Conservation (phyloP, 2,329 filamentous ascomycete species). For the Fusarium sp. region DNA sequence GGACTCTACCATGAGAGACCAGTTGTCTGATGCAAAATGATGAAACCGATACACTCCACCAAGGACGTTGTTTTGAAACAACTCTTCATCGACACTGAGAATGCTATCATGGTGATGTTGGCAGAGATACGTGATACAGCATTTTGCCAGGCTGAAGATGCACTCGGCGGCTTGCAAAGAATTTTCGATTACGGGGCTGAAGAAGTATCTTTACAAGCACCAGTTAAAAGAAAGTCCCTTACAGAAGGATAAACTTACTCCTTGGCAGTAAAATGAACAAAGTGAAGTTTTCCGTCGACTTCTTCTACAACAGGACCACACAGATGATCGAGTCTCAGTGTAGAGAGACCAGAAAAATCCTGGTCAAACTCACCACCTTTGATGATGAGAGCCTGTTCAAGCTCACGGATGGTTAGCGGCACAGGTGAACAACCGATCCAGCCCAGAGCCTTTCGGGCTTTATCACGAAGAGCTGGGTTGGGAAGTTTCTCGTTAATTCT, state of each 20-base stretch:
- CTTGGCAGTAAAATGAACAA: conserved; percentile 51
- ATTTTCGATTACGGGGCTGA: background rate
- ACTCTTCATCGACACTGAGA: background rate
- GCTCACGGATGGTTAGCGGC: conserved; percentile 29
- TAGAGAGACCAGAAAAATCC: background rate
- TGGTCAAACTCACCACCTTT: background rate
- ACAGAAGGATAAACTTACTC: conserved; percentile 24
- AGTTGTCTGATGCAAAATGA: background rate
- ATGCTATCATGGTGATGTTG: conserved; percentile 4
- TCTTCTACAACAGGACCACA: conserved; percentile 49
- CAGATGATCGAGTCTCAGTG: conserved; percentile 32
- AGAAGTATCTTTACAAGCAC: background rate
- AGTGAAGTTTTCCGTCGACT: conserved; percentile 44
- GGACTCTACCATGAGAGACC: background rate
- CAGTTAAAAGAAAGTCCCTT: too few species aligned
- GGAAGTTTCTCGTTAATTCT: background rate
- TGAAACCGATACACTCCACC: conserved; percentile 21
- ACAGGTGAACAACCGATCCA: conserved; percentile 37
- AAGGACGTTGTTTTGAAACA: background rate
- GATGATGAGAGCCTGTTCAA: conserved; percentile 25
- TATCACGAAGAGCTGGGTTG: background rate
- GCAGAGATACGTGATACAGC: background rate
- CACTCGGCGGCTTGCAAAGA: background rate
- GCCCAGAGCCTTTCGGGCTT: conserved; percentile 27
- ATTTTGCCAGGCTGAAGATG: background rate